Evolutionary conservation across 2,329 filamentous ascomycete species (phyloP), one percentile per base, ranked within the genome.

Genomic region (Phaeosphaeriaceae sp.): DNA sequence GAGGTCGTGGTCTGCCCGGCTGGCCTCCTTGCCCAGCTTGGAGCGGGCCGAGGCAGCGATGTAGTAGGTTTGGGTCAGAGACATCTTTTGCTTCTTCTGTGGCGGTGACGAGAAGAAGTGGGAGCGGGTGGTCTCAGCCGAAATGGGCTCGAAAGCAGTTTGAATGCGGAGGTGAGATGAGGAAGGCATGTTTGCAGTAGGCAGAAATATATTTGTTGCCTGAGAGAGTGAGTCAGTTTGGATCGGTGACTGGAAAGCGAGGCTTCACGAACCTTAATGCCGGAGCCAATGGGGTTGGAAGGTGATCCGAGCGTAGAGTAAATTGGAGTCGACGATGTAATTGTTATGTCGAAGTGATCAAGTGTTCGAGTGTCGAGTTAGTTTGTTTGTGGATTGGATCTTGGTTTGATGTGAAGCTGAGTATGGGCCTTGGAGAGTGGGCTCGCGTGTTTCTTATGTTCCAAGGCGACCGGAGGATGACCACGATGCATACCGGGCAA

Each of bases 51-150:
- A 94, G 85, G 97, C 93, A 78, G 95, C 95, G 73, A 98, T 90
- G 84, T 92, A 97, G 90, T 98, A 99, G 62, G 94, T 98, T 82
- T 97, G 93, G 25, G 94, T 96, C 83, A 98, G 90, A 78, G 91
- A 96, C 95, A 98, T 98, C 82, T 90, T 93, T 81, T 93, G 91
- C 83, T 90, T 82, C 78, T 82, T 82, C 63, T 79, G 76, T 56
- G 81, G 78, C 61, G 79, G 78, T 52, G 77, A 70, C 11, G 75
- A 67, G 73, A 79, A 61, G 70, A 78, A 76, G 76, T 77, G 67
- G 51, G 77, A 77, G 72, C 79, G 78, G 53, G 77, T 76, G 45
- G 77, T 79, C 73, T 81, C 75, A 54, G 79, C 79, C 45, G 74
- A 73, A 66, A 82, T 69, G 53, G 81, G 80, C 69, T 81, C 80